Conservation (phyloP, 164 flowering plant species). For the Stephania yunnanensis region DNA sequence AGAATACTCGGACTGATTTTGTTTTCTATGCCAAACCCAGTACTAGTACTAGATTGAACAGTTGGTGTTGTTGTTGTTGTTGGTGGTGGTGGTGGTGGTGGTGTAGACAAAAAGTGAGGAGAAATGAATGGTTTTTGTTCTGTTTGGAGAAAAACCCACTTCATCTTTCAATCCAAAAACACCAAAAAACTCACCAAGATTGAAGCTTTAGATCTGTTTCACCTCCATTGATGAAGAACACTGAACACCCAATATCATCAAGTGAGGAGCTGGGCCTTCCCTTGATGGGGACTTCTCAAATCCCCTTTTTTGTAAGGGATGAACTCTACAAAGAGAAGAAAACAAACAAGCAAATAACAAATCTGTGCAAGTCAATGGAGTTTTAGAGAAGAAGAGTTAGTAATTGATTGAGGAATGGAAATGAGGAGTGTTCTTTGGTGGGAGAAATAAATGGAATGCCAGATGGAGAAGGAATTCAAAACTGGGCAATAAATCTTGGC, state of each 20-base stretch:
- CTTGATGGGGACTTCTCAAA: conserved; percentile 16
- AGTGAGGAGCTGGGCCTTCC: neutral
- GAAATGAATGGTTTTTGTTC: conserved; percentile 20
- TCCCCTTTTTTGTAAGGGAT: neutral
- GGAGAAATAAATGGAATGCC: conserved; percentile 33
- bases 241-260: no score
- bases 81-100: conserved; percentile 21
- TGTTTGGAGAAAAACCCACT: conserved; percentile 25
- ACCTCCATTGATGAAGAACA: conserved; percentile 6
- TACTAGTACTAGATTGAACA: conserved; percentile 17
- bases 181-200: conserved; percentile 28
- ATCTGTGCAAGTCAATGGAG: conserved; percentile 18
- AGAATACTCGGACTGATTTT: conserved; percentile 73
- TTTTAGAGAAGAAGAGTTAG: conserved; percentile 13
- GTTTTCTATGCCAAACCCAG: conserved; percentile 31
- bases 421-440: conserved; percentile 1
- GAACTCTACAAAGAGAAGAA: conserved; percentile 7
- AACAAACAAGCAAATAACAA: no score
- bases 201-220: conserved; percentile 26
- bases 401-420: conserved; percentile 1
- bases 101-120: conserved; percentile 19
- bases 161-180: conserved; percentile 27
- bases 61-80: conserved; percentile 32
- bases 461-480: conserved; percentile 25
- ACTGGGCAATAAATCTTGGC: conserved; percentile 19